A percentile compares a stretch with the other conserved stretches of the same genome.
phyloP scores from a whole-genome alignment of 345 rosid species.

The Pugionium cornutum region DNA sequence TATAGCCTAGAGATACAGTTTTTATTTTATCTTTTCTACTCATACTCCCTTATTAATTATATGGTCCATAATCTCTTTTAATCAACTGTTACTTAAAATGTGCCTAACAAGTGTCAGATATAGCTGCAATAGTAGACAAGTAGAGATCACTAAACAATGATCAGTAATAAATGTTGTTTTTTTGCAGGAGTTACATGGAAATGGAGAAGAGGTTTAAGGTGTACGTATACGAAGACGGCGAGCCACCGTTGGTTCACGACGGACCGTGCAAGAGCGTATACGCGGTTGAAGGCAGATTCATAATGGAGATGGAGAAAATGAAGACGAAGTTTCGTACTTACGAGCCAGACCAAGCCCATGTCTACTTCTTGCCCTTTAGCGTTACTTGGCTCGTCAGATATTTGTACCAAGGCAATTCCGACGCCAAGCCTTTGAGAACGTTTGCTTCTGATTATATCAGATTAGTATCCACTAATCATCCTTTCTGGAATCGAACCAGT shows the following conservation, averaged over 20 bases:
- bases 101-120: conserved; percentile 32
- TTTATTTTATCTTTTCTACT: not conserved
- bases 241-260: conserved; percentile 64
- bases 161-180: not conserved
- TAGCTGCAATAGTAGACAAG: conserved; percentile 28
- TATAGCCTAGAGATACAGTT: conserved; percentile 3
- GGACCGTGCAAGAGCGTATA: conserved; percentile 90
- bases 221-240: conserved; percentile 83
- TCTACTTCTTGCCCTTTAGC: conserved; percentile 84
- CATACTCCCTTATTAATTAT: conserved; percentile 10
- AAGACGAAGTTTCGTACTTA: conserved; percentile 52
- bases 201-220: conserved; percentile 92
- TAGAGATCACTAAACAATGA: not conserved
- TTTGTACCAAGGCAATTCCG: conserved; percentile 45
- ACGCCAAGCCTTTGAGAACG: conserved; percentile 49
- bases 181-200: conserved; percentile 67
- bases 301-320: conserved; percentile 68
- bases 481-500: conserved; percentile 72
- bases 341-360: conserved; percentile 61
- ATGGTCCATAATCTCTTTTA: conserved; percentile 36
- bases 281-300: conserved; percentile 84
- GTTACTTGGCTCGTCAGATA: conserved; percentile 75
- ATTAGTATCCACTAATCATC: conserved; percentile 60
- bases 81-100: conserved; percentile 11
- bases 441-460: conserved; percentile 72